Base-by-base conservation (phyloP, 2,329 filamentous ascomycete genomes). In the Lasiodiplodia citricola region DNA sequence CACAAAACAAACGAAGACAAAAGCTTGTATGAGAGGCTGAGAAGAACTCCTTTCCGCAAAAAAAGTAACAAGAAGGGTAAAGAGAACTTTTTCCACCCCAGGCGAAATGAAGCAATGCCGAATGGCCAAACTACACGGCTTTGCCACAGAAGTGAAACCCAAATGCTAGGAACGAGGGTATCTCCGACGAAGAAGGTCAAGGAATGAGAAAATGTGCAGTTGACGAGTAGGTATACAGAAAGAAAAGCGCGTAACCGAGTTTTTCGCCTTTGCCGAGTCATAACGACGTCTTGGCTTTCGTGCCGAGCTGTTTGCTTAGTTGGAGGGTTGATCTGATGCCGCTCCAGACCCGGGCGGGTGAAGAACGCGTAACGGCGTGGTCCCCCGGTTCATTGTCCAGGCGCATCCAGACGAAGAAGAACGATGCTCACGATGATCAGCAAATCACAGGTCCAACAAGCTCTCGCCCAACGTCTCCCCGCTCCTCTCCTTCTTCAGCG, bases 391-490 rank as follows among this genome's bases (percentile, higher is more conserved):
- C 18, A 2, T n/a, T 47, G n/a, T 3, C 3, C n/a, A 47, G 18
- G 18, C 7, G n/a, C 18, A 18, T n/a, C 18, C 14, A 25, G 6
- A n/a, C 14, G 10, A 14, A 54, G 11, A 16, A 14, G 4, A 56
- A 4, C n/a, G 3, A 2, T 57, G 13, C 28, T 13, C 21, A 55
- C 7, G 13, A 57, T 2, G 16, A 37, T 11, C 7, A 25, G 16
- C 57, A 4, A 2, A 28, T 55, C 54, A 67, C n/a, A 67, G 14
- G 25, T 67, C 65, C 65, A 67, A 31, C 65, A 67, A 50, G 5
- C 65, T 67, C 65, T 67, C 65, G n/a, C 54, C 65, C 10, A 67
- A 16, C 55, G 55, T 67, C 55, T 67, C 65, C 41, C 23, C 65
- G 5, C 65, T 67, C 54, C 44, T 57, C 35, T 58, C 44, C 55